Evolutionary conservation across 129 eudicot genomes (phyloP), one percentile per base, ranked within the genome.

Genomic region (Flaveria sonorensis): DNA sequence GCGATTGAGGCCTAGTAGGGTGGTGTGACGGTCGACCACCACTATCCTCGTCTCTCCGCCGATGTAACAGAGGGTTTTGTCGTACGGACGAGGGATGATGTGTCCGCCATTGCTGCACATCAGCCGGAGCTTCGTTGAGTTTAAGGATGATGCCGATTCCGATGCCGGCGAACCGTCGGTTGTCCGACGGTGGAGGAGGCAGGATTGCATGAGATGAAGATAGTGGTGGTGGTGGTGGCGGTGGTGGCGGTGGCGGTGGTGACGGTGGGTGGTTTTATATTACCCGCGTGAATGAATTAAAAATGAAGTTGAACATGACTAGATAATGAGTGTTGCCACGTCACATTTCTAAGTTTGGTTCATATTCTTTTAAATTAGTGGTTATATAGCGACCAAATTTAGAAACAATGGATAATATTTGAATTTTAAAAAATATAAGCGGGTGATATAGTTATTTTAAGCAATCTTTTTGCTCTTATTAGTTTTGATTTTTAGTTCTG

Each of bases 61-160:
- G n/a, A 82, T 45, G 73, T 85, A 85, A 63, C 89, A 79, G 4
- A 85, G 28, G 2, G 86, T 66, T 14, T 85, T 85, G 70, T 79
- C 84, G 45, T 85, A 86, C 0, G 89, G 89, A 15, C 89, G 89
- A 5, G 89, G 89, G 57, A 85, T 76, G 23, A 85, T 85, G 70
- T 82, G 86, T 23, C 89, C 89, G 56, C 89, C 89, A 56, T 75
- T 82, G 82, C 86, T 82, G 72, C 89, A 85, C 86, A 85, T 85
- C 19, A 85, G 79, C 11, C 86, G 76, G 68, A 85, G 77, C 61
- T 85, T 85, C 1, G 72, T 52, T 18, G 46, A 76, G 40, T 42
- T 47, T 10, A 36, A 7, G 0, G 40, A 36, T 36, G 40, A 36
- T 36, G 40, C 1, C 1, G 40, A 6, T 36, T 36, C 40, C 7